Conservation (phyloP, 768 basidiomycete genomes). For the Amanita muscaria region DNA sequence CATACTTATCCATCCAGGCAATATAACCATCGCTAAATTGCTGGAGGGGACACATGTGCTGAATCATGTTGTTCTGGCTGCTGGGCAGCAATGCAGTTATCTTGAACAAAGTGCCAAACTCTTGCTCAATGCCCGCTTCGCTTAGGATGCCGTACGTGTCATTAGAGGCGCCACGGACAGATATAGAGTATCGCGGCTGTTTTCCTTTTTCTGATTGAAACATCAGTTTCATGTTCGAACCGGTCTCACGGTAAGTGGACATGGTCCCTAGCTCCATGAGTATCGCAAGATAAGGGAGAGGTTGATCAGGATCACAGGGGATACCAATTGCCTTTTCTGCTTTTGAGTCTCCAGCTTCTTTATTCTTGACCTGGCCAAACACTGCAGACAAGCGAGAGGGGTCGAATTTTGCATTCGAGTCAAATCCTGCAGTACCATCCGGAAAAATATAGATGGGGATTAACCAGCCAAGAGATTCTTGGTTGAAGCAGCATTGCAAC, state of each 20-base stretch:
- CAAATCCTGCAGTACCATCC: too few relatives aligned
- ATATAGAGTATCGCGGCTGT: not conserved
- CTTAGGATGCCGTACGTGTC: not conserved
- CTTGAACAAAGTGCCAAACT: not conserved
- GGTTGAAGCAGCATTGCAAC: slow-evolving; percentile 2
- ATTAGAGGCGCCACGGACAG: not conserved
- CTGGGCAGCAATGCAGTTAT: too few relatives aligned
- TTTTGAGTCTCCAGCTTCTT: not conserved
- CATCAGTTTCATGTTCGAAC: not conserved
- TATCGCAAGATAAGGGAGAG: slow-evolving; percentile 8
- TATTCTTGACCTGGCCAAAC: slow-evolving; percentile 1
- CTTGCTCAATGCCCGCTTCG: not conserved
- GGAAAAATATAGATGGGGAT: not conserved
- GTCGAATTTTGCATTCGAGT: not conserved
- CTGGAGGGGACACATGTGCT: too few relatives aligned
- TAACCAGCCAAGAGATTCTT: slow-evolving; percentile 1
- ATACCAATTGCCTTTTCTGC: slow-evolving; percentile 8
- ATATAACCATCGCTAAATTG: too few relatives aligned
- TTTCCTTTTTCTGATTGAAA: not conserved
- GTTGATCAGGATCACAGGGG: slow-evolving; percentile 2
- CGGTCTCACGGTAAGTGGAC: not conserved
- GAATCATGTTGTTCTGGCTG: too few relatives aligned
- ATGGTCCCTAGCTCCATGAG: slow-evolving; percentile 9
- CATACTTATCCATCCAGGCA: too few relatives aligned
- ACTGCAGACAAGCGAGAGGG: not conserved